Evolutionary conservation across 495 filamentous ascomycete genomes (phyloP), one percentile per base, ranked within the genome.

Genomic region (Wilcoxina mikolae): DNA sequence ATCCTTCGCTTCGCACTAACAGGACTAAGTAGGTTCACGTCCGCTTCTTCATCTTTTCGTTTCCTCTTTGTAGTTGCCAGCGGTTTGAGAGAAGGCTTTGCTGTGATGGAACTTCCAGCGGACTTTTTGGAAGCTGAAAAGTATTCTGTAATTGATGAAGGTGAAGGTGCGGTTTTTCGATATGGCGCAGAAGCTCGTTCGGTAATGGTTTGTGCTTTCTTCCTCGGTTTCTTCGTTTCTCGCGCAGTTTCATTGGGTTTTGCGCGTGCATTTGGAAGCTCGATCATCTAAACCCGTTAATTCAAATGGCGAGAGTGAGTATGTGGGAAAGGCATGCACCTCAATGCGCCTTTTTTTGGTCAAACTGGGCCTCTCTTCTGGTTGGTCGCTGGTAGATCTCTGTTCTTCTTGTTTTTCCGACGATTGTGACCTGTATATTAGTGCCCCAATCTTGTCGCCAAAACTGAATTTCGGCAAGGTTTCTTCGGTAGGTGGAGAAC

Each of bases 341-440:
- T 49, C 45, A 28, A 49, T 49, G 7, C 39, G 39, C 20, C 39
- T 43, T 18, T 43, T 43, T 20, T 18, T 43, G 20, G 39, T 9
- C 10, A 20, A 43, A 43, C 9, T 18, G 17, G 17, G 39, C 10
- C 39, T 4, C 7, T 23, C 27, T 25, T 49, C 45, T 22, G 4
- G 24, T 7, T 49, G 24, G 4, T 22, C 23, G 45, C 9, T 31
- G 24, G 5, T 28, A 23, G 11, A 7, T 49, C 11, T 5, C 45
- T 76, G 73, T 33, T 22, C 15, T 9, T 55, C 28, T 28, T 49
- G 27, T 5, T n/a, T 38, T 9, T 9, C 33, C 33, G 45, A 28
- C 5, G 27, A 26, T 28, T 25, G 20, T 7, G 23, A 18, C 23
- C 11, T 27, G 18, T 27, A 49, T 18, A 12, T 20, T 5, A 49